Percentiles rank a stretch among this genome's conserved stretches.
These are phyloP conservation scores for Elongisporangium undulatum DNA, from an alignment of 352 stramenopile species.

Conservation along the genomic window DNA sequence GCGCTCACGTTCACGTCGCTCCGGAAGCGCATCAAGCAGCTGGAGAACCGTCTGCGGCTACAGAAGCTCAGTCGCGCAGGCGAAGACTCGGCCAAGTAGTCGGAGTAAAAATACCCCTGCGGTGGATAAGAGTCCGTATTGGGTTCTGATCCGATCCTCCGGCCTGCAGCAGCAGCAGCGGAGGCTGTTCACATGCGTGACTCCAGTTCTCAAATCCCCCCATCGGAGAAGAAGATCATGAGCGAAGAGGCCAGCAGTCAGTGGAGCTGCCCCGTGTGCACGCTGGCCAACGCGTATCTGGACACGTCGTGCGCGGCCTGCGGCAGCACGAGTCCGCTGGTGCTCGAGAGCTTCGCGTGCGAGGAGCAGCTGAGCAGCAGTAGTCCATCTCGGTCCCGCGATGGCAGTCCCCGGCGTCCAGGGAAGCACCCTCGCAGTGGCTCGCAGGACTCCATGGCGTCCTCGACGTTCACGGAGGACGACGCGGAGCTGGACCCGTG, in stretches of 20 bases:
- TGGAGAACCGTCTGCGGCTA: conserved; percentile 51
- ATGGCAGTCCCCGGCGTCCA: conserved; percentile 5
- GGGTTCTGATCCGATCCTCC: neutral
- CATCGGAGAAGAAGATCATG: conserved; percentile 9
- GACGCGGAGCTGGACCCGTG: conserved; percentile 50
- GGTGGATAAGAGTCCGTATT: neutral
- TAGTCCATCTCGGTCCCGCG: neutral
- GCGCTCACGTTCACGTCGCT: conserved; percentile 44
- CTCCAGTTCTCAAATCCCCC: neutral
- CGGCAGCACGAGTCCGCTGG: conserved; percentile 58
- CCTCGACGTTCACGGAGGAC: conserved; percentile 20
- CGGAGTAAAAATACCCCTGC: neutral
- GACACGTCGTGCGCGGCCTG: conserved; percentile 56
- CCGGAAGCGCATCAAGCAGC: conserved; percentile 56
- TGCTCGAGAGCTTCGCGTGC: conserved; percentile 49
- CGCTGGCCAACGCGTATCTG: conserved; percentile 53
- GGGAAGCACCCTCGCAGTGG: conserved; percentile 14
- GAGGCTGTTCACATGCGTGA: neutral
- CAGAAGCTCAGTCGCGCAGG: conserved; percentile 25
- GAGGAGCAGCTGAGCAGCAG: conserved; percentile 26
- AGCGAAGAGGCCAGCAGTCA: conserved; percentile 17
- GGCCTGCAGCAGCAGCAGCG: too few species aligned
- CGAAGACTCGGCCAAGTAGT: neutral
- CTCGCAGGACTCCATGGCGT: conserved; percentile 33
- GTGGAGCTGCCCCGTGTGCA: conserved; percentile 56